A percentile compares a stretch with the other conserved stretches of the same genome.
Conservation (phyloP, 1,139 yeast genomes). For the Magnusiomyces fungicola region DNA sequence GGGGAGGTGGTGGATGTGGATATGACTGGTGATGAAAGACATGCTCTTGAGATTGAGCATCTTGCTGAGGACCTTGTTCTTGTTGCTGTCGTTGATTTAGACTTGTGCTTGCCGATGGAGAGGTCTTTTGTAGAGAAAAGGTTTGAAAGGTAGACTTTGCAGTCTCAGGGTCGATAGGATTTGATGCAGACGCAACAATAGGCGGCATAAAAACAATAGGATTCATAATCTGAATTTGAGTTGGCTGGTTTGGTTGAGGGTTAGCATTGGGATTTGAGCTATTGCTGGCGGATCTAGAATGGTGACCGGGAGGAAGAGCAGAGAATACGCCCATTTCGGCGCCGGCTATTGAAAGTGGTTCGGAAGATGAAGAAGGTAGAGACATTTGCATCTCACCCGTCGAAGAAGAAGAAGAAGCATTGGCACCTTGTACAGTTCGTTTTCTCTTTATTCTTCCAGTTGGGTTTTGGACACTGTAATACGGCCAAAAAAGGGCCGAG, state of each 20-base stretch:
- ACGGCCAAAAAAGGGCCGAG: no score
- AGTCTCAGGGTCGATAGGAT: neutral
- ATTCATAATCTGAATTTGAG: constrained; percentile 6
- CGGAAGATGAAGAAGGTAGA: no score
- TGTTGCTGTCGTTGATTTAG: neutral
- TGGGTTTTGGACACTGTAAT: constrained; percentile 9
- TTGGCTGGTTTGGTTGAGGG: constrained; percentile 1
- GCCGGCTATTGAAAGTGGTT: no score
- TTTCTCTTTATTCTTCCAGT: constrained; percentile 5
- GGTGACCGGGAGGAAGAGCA: no score
- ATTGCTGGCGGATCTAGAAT: neutral
- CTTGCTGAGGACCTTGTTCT: neutral
- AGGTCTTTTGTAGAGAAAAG: neutral
- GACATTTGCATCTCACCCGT: no score
- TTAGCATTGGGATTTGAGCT: neutral
- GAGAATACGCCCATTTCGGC: no score
- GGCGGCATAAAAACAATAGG: constrained; percentile 13
- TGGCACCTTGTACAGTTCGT: neutral
- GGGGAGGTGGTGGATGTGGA: no score
- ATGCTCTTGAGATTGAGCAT: no score
- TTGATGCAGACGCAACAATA: neutral
- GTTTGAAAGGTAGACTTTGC: neutral
- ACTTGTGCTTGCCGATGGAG: neutral
- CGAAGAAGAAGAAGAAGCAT: no score
- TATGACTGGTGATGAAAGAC: no score